Conservation (phyloP, 1,284 basidiomycete genomes). For the Malassezia restricta region DNA sequence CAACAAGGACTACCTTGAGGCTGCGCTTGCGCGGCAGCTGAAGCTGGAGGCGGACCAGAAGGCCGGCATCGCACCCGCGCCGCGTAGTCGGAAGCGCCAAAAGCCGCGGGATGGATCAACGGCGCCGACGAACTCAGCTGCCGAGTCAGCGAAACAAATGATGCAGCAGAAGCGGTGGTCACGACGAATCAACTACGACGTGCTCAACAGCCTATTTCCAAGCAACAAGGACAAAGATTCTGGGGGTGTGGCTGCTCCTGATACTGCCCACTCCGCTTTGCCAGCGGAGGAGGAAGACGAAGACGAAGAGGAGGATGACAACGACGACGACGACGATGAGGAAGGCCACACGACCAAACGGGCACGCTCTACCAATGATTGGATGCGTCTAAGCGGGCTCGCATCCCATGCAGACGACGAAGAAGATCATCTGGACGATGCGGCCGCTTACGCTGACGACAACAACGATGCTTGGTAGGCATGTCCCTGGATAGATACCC, state of each 20-base stretch:
- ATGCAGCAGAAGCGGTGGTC: constrained; percentile 40
- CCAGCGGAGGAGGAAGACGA: constrained; percentile 1
- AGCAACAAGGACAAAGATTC: constrained; percentile 5
- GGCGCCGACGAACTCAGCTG: constrained; percentile 34
- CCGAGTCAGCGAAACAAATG: constrained; percentile 43
- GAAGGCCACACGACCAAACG: constrained; percentile 17
- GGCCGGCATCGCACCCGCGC: constrained; percentile 29
- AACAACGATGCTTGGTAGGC: constrained; percentile 8
- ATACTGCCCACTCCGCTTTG: neutral
- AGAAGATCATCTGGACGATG: neutral
- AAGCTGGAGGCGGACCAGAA: constrained; percentile 42
- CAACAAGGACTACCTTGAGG: constrained; percentile 84
- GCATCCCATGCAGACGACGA: neutral
- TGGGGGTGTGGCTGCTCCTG: constrained; percentile 2
- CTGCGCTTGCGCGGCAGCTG: constrained; percentile 46
- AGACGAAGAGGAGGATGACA: constrained; percentile 19
- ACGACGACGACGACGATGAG: constrained; percentile 15
- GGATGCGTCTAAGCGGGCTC: constrained; percentile 5
- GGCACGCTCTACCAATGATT: neutral
- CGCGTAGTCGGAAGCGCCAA: constrained; percentile 32
- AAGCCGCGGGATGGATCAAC: constrained; percentile 34
- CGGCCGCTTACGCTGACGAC: constrained; percentile 18
- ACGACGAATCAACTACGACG: constrained; percentile 43
- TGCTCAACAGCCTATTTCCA: constrained; percentile 36
- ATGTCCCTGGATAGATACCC: neutral